Evolutionary conservation across 2,329 filamentous ascomycete species (phyloP).

Genomic region (Zarea fungicola): DNA sequence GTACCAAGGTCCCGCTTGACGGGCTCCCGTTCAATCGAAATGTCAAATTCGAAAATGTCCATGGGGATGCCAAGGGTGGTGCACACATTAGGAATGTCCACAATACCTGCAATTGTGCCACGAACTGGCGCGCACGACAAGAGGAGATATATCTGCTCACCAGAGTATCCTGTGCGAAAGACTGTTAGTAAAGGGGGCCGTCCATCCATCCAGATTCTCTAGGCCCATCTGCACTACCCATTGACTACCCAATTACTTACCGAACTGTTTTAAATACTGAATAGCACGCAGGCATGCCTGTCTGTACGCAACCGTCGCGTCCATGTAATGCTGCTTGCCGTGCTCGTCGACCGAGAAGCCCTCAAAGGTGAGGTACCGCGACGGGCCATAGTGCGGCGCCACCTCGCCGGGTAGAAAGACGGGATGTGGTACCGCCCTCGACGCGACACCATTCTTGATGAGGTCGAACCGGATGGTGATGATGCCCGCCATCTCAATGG

Average conservation of each 20-base stretch:
- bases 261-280: slow-evolving; percentile 32
- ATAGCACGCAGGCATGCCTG: slow-evolving; percentile 63
- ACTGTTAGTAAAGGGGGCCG: neutral
- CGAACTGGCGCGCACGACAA: slow-evolving; percentile 82
- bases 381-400: slow-evolving; percentile 81
- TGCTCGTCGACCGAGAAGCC: slow-evolving; percentile 86
- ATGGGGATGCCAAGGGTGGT: slow-evolving; percentile 84
- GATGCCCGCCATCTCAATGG: slow-evolving; percentile 89
- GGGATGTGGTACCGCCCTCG: slow-evolving; percentile 73
- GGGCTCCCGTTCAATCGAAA: slow-evolving; percentile 41
- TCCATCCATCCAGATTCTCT: too few species aligned
- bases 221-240: too few species aligned
- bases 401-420: slow-evolving; percentile 85
- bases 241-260: slow-evolving; percentile 11
- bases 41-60: slow-evolving; percentile 95
- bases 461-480: slow-evolving; percentile 90
- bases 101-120: slow-evolving; percentile 82
- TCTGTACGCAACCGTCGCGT: slow-evolving; percentile 79
- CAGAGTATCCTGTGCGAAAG: slow-evolving; percentile 51
- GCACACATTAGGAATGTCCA: slow-evolving; percentile 87
- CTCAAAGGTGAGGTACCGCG: slow-evolving; percentile 74
- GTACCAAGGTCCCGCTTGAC: slow-evolving; percentile 19
- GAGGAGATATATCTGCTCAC: slow-evolving; percentile 79
- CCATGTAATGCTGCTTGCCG: slow-evolving; percentile 85
- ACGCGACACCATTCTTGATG: slow-evolving; percentile 71